Evolutionary conservation across 306 rosid species (phyloP).

Genomic region (Heteromeles arbutifolia): DNA sequence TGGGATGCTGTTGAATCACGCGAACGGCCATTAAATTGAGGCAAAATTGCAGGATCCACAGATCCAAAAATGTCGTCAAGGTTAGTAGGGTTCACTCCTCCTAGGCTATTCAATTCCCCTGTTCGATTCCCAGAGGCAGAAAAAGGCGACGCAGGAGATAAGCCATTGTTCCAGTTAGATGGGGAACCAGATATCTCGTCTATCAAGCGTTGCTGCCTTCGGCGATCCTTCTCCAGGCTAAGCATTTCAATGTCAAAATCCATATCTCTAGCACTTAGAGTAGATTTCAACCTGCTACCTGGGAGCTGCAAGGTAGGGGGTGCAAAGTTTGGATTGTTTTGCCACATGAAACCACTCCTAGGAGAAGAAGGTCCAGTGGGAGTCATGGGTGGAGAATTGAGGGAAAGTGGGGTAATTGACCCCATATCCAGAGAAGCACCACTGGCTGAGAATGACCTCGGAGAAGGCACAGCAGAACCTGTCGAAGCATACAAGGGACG

Average conservation of each 20-base stretch:
- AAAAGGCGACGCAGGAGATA: slow-evolving; percentile 32
- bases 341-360: slow-evolving; percentile 47
- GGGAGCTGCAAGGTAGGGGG: slow-evolving; percentile 60
- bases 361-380: slow-evolving; percentile 59
- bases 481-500: slow-evolving; percentile 83
- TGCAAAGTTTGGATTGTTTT: slow-evolving; percentile 30
- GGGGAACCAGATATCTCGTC: slow-evolving; percentile 53
- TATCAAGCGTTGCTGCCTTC: slow-evolving; percentile 45
- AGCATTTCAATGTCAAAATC: slow-evolving; percentile 42
- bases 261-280: slow-evolving; percentile 47
- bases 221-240: slow-evolving; percentile 36
- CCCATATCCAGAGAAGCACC: slow-evolving; percentile 45
- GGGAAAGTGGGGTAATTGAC: slow-evolving; percentile 40
- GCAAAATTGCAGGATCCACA: slow-evolving; percentile 39
- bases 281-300: slow-evolving; percentile 52
- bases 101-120: slow-evolving; percentile 42
- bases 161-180: slow-evolving; percentile 50
- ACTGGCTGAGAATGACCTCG: slow-evolving; percentile 38
- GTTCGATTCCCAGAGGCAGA: slow-evolving; percentile 31
- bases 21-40: slow-evolving; percentile 55
- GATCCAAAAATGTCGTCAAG: slow-evolving; percentile 54
- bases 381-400: slow-evolving; percentile 48
- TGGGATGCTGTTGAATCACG: slow-evolving; percentile 41
- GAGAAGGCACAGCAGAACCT: slow-evolving; percentile 85
- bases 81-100: slow-evolving; percentile 49